Conservation (phyloP, 2,329 filamentous ascomycete species). For the Sclerotinia borealis region DNA sequence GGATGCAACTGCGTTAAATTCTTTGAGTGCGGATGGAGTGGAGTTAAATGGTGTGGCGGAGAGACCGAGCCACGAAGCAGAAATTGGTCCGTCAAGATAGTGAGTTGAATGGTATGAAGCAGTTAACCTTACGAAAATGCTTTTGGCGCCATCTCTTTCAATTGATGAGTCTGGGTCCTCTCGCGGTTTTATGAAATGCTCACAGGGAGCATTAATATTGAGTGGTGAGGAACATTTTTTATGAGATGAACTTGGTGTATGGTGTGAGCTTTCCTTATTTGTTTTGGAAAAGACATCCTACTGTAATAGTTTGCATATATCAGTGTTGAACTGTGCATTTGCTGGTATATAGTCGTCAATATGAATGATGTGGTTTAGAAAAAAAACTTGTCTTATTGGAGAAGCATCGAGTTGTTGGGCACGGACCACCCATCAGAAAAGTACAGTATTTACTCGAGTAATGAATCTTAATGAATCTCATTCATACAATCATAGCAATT, state of each 20-base stretch:
- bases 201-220: neutral
- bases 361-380: neutral
- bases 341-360: neutral
- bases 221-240: too few relatives aligned
- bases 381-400: neutral
- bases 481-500: neutral
- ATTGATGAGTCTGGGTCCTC: too few relatives aligned
- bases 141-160: too few relatives aligned
- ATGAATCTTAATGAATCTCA: too few relatives aligned
- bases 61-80: neutral
- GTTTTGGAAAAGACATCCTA: neutral
- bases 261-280: too few relatives aligned
- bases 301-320: neutral
- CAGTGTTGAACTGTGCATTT: neutral
- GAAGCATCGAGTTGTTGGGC: neutral
- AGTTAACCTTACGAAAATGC: neutral
- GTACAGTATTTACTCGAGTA: too few relatives aligned
- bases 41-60: neutral
- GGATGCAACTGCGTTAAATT: neutral
- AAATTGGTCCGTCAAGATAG: neutral
- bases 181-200: neutral
- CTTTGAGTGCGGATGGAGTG: neutral
- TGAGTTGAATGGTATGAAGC: neutral
- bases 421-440: neutral
- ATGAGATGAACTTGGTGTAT: neutral